Percentiles rank a stretch among this genome's conserved stretches.
Conservation (phyloP, 805 yeast species). For the Ascoidea rubescens region DNA sequence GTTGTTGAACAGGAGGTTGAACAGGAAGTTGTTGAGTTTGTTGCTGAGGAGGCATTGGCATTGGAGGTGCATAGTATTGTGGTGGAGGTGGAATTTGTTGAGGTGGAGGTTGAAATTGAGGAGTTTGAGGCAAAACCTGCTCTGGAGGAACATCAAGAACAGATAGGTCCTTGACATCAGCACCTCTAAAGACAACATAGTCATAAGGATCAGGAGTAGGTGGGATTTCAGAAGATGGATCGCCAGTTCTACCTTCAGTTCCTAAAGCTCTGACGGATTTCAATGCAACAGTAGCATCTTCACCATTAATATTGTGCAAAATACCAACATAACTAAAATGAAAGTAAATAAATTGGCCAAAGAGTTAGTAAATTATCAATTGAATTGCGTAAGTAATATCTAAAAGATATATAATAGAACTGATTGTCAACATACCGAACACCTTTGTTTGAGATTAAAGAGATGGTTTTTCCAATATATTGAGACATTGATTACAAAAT, state of each 20-base stretch:
- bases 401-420: conserved; percentile 1
- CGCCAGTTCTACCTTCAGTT: conserved; percentile 76
- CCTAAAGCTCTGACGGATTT: conserved; percentile 73
- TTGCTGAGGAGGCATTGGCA: conserved; percentile 56
- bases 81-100: conserved; percentile 3
- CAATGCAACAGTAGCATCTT: conserved; percentile 79
- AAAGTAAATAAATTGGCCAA: not conserved
- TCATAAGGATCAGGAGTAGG: conserved; percentile 61
- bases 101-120: not conserved
- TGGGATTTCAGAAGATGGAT: conserved; percentile 55
- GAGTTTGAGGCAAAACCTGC: conserved; percentile 40
- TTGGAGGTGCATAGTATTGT: conserved; percentile 44
- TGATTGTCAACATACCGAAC: conserved; percentile 30
- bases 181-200: conserved; percentile 74
- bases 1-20: conserved; percentile 11
- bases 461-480: conserved; percentile 81
- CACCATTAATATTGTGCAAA: conserved; percentile 80
- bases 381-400: not conserved
- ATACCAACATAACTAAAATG: conserved; percentile 68
- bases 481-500: conserved; percentile 53
- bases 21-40: conserved; percentile 38
- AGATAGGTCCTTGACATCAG: conserved; percentile 80
- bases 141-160: conserved; percentile 65
- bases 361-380: not conserved
- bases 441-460: conserved; percentile 65